Base-by-base conservation (phyloP, 139 green algal species). In the Haematococcus lacustris region DNA sequence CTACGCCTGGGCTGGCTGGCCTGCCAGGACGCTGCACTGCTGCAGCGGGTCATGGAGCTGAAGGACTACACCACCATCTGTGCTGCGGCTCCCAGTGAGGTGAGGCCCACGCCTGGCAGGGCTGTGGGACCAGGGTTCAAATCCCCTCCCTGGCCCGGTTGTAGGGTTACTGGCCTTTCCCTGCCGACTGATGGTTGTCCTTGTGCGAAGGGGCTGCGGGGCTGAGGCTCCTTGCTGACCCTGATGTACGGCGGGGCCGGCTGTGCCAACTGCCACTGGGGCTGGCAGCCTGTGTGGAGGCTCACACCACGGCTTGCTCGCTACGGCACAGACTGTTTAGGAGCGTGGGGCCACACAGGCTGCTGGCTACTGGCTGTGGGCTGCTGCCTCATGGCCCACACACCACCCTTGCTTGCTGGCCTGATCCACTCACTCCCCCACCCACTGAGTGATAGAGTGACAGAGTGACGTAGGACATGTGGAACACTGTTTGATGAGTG, bases 31-130 rank as follows among this genome's bases (percentile, higher is more conserved):
- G 1, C 50, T 32, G 28, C 33, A 3, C 0, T 88, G 25, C 3
- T 84, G 43, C 3, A 26, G 3, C 59, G 73, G 0, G 76, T 91
- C 35, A 66, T 78, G 37, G 78, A 88, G 71, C 78, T 92, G 3
- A 91, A 92, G 53, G 90, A 96, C 82, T 96, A 90, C 85, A 92
- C 88, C 47, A 92, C 88, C 72, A 96, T 96, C 68, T 96, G 90
- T 74, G 59, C 13, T 35, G 61, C 71, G 3, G 80, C 74, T 0
- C 64, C 64, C 64, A 38, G 23, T 51, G 64, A 70, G 64, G 64
- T 70, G 30, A 3, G 30, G 43, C 17, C 17, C 4, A 6, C 17
- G 3, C 32, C 26, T 63, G 4, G 17, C 53, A 63, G 53, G 7
- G 33, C 21, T 13, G 21, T 28, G 21, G 47, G 47, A 13, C 13